These are phyloP conservation scores for Hypoxylon sp. DNA, from an alignment of 2,329 filamentous ascomycete genomes.

Conservation along the genomic window DNA sequence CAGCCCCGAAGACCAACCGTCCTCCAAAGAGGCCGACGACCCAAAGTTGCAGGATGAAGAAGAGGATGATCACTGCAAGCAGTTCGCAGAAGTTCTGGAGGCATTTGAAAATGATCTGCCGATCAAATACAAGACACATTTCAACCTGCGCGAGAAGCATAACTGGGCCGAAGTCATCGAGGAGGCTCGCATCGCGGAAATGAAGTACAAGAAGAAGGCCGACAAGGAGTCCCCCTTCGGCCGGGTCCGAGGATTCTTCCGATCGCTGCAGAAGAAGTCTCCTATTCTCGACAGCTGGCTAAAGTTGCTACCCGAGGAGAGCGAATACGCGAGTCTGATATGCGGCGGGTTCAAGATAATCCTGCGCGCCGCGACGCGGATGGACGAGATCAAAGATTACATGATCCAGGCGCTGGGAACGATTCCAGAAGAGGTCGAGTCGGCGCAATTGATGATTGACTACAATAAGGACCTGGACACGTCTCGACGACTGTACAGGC, in stretches of 20 bases:
- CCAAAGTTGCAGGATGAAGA: not conserved
- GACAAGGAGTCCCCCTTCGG: constrained; percentile 16
- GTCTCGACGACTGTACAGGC: constrained; percentile 13
- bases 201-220: constrained; percentile 20
- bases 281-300: constrained; percentile 13
- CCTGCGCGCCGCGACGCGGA: constrained; percentile 20
- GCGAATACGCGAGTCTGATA: constrained; percentile 20
- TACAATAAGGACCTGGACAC: constrained; percentile 16
- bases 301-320: constrained; percentile 11
- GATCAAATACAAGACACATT: constrained; percentile 18
- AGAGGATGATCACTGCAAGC: constrained; percentile 17
- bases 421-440: constrained; percentile 21
- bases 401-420: constrained; percentile 14
- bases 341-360: constrained; percentile 24
- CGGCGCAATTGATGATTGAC: constrained; percentile 18
- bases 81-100: constrained; percentile 13
- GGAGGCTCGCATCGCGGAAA: constrained; percentile 18
- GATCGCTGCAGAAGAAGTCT: constrained; percentile 18
- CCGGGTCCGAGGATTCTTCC: constrained; percentile 14
- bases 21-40: not conserved
- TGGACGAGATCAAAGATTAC: constrained; percentile 24
- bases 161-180: constrained; percentile 19
- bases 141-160: constrained; percentile 15
- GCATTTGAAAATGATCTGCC: constrained; percentile 22
- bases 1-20: not conserved